Evolutionary conservation across 768 basidiomycete species (phyloP).

Genomic region (Phylloporus scabripes): DNA sequence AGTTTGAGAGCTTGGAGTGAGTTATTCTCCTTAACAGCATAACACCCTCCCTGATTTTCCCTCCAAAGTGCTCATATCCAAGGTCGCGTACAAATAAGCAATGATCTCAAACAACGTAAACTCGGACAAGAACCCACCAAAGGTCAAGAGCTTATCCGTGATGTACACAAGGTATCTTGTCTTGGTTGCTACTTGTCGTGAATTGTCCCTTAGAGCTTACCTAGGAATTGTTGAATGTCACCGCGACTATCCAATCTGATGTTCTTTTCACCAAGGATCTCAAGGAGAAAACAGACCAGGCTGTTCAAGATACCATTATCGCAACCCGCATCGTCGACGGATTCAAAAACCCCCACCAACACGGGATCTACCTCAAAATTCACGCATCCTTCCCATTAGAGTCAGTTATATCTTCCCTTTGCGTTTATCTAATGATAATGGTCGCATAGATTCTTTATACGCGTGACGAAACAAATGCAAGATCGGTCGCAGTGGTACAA

Average conservation of each 20-base stretch:
- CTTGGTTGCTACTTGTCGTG: not conserved
- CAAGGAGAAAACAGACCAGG: conserved; percentile 68
- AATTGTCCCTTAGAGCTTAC: not conserved
- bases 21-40: conserved; percentile 14
- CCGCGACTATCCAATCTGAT: conserved; percentile 62
- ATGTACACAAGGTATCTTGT: conserved; percentile 54
- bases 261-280: conserved; percentile 62
- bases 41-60: conserved; percentile 5
- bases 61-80: conserved; percentile 62
- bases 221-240: conserved; percentile 61
- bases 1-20: conserved; percentile 69
- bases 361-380: conserved; percentile 65
- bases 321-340: conserved; percentile 75
- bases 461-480: conserved; percentile 66
- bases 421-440: not conserved
- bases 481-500: conserved; percentile 75
- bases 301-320: conserved; percentile 74
- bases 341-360: conserved; percentile 68
- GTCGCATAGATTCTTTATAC: conserved; percentile 56
- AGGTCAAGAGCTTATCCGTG: conserved; percentile 62
- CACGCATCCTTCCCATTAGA: conserved; percentile 80
- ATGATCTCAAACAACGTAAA: conserved; percentile 70
- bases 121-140: conserved; percentile 70
- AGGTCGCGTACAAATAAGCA: conserved; percentile 74
- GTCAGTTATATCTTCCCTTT: conserved; percentile 37